A percentile compares a stretch with the other conserved stretches of the same genome.
phyloP scores from a whole-genome alignment of 2,329 filamentous ascomycete genomes.

The Sporothrix luriei region DNA sequence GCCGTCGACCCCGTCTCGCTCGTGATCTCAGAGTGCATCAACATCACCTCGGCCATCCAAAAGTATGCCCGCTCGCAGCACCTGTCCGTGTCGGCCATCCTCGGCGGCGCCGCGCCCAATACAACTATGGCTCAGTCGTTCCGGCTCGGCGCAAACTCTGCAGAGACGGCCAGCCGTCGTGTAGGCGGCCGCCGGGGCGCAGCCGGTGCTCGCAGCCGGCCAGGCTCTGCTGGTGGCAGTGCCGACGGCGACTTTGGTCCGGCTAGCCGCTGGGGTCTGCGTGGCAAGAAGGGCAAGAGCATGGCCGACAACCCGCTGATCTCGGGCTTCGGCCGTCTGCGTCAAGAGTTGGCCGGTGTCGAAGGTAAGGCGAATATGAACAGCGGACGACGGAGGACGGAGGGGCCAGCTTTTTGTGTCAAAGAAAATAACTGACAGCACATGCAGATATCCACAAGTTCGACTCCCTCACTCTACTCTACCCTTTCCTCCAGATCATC shows the following conservation, averaged over 20 bases:
- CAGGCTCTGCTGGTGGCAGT: slow-evolving; percentile 46
- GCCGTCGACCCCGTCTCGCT: slow-evolving; percentile 88
- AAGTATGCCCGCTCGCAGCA: slow-evolving; percentile 96
- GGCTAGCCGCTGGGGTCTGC: slow-evolving; percentile 85
- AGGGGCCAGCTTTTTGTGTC: no score
- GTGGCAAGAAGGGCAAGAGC: slow-evolving; percentile 94
- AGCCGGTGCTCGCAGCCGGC: slow-evolving; percentile 49
- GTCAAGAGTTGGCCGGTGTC: slow-evolving; percentile 82
- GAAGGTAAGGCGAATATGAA: slow-evolving; percentile 59
- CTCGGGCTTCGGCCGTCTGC: slow-evolving; percentile 86
- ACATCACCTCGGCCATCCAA: slow-evolving; percentile 95
- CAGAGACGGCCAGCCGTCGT: slow-evolving; percentile 23
- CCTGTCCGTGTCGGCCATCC: slow-evolving; percentile 91
- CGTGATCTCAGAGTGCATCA: slow-evolving; percentile 98
- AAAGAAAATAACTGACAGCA: slow-evolving; percentile 38
- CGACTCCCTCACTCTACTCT: slow-evolving; percentile 84
- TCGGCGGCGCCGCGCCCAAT: slow-evolving; percentile 70
- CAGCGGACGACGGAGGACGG: background rate
- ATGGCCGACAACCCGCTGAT: slow-evolving; percentile 97
- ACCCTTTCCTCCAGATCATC: slow-evolving; percentile 95
- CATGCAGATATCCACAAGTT: slow-evolving; percentile 77
- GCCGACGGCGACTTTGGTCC: slow-evolving; percentile 56
- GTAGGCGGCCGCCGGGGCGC: slow-evolving; percentile 24
- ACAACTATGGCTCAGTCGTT: slow-evolving; percentile 47
- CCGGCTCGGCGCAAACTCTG: slow-evolving; percentile 27